Conservation (phyloP, 148 eudicot species). For the Pouteria glomerata region DNA sequence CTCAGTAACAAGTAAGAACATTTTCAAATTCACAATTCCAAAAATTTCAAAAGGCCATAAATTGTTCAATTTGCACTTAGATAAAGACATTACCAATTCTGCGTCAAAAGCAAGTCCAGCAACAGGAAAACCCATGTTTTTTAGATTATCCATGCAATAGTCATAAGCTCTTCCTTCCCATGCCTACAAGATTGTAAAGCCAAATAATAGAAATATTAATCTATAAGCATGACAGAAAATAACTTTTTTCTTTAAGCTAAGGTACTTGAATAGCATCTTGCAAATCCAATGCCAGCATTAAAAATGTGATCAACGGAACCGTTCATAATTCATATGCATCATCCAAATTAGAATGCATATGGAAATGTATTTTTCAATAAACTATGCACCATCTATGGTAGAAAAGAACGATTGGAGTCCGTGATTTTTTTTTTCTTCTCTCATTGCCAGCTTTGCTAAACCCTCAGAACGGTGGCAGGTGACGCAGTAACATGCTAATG, state of each 20-base stretch:
- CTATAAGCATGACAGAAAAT: not conserved
- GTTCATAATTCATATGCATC: not conserved
- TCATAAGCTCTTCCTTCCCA: slow-evolving; percentile 99
- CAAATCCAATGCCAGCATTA: not conserved
- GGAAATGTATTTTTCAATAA: not conserved
- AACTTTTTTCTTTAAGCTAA: not conserved
- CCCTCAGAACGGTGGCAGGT: not conserved
- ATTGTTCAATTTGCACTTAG: not conserved
- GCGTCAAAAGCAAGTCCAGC: slow-evolving; percentile 98
- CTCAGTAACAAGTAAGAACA: slow-evolving; percentile 4
- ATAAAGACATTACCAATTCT: slow-evolving; percentile 50
- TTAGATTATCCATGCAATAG: slow-evolving; percentile 87
- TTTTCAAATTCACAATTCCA: not conserved
- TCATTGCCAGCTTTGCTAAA: not conserved
- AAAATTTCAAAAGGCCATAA: not conserved
- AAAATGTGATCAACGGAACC: not conserved
- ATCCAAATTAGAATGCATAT: not conserved
- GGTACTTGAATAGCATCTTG: not conserved
- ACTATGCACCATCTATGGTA: not conserved
- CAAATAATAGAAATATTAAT: not conserved
- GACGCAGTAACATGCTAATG: not conserved
- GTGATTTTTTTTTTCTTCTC: not conserved
- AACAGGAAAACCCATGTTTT: slow-evolving; percentile 85
- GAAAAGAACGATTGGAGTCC: not conserved
- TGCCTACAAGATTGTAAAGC: slow-evolving; percentile 42